Base-by-base conservation (phyloP, 1,139 yeast genomes). In the Sugiyamaella pinicola region DNA sequence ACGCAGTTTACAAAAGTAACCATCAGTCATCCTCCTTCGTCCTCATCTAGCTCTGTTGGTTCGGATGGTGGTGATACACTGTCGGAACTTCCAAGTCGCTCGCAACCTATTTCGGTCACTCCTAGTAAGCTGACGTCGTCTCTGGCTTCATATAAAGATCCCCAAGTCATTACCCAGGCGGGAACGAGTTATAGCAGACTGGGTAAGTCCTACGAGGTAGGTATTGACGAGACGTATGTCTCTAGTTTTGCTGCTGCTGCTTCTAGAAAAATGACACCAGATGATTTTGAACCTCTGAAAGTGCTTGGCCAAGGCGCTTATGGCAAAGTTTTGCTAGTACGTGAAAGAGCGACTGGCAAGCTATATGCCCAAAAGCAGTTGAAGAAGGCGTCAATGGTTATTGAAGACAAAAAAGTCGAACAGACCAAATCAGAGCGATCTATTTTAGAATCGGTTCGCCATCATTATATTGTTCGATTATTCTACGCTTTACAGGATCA, bases 291-390 rank as follows among this genome's bases (percentile, higher is more conserved):
- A 58, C 87, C 87, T 1, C 71, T 90, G 9, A 85, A 83, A 67
- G 95, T 89, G 0, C 74, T 90, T n/a, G 97, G 97, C 0, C 82
- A 84, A 58, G 97, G 97, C 2, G 90, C 96, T 12, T 90, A 88
- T 63, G 97, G 98, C 4, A 89, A 88, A 66, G 98, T 90, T 1
- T 66, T 88, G 18, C 71, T 90, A 9, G 97, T 90, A 0, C 79
- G 83, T 52, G 91, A 88, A 64, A 70, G 68, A 50, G 63, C 78
- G 7, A 82, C 89, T 0, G 87, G 87, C 0, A 77, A 80, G 57
- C 71, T 90, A 10, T 91, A 83, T 74, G 97, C 98, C 0, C 96
- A 87, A 74, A 90, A 91, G 65, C 96, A 90, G 64, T 74, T 90
- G 62, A 84, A 82, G 61, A 90, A 91, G 68, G 96, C 96, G 1